Evolutionary conservation across 1,139 yeast species (phyloP).

Genomic region (Wickerhamiella pararugosa): DNA sequence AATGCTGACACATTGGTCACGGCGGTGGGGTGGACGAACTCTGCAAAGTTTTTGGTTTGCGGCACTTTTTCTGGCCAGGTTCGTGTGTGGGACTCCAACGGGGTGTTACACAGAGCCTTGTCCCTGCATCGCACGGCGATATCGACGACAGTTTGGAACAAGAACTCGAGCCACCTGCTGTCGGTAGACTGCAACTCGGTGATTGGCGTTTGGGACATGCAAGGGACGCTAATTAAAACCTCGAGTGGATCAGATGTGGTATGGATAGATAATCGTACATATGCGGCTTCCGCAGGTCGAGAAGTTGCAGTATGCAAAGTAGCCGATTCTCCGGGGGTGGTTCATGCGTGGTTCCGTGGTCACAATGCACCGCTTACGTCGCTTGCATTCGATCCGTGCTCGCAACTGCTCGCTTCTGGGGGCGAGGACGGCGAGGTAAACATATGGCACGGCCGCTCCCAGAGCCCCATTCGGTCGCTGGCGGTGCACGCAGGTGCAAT

Average conservation of each 20-base stretch:
- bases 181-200: conserved; percentile 30
- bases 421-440: conserved; percentile 63
- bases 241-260: neutral
- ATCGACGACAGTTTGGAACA: conserved; percentile 36
- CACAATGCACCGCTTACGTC: conserved; percentile 50
- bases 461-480: conserved; percentile 19
- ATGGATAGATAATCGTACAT: conserved; percentile 61
- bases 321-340: conserved; percentile 28
- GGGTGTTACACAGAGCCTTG: conserved; percentile 40
- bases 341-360: conserved; percentile 52
- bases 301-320: conserved; percentile 48
- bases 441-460: conserved; percentile 40
- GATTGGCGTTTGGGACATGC: conserved; percentile 40
- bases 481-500: conserved; percentile 15
- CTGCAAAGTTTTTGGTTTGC: conserved; percentile 17
- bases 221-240: conserved; percentile 34
- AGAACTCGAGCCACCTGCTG: conserved; percentile 28
- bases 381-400: conserved; percentile 36
- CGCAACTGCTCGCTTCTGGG: conserved; percentile 50
- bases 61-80: conserved; percentile 24
- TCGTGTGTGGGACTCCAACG: conserved; percentile 22
- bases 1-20: conserved; percentile 19
- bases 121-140: conserved; percentile 41
- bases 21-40: conserved; percentile 20
- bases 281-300: conserved; percentile 50